These are phyloP conservation scores for Eudorina sp. DNA, from an alignment of 139 green algal species.

Conservation along the genomic window DNA sequence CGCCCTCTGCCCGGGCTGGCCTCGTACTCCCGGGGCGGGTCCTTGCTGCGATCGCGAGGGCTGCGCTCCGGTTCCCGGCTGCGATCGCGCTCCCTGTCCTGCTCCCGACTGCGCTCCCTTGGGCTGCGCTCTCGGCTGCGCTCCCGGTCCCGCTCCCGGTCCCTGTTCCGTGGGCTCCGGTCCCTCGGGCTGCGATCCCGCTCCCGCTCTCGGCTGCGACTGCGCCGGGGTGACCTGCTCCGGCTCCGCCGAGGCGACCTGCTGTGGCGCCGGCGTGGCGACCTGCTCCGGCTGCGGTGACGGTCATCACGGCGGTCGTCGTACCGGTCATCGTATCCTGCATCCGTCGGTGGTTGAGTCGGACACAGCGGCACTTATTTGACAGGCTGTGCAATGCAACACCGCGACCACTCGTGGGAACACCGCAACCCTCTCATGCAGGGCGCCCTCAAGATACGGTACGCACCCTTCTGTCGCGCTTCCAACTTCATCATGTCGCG, in stretches of 20 bases:
- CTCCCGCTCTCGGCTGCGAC: conserved; percentile 26
- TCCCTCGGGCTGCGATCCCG: conserved; percentile 29
- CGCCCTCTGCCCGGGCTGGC: neutral
- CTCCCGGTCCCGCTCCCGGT: neutral
- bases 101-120: neutral
- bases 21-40: neutral
- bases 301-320: conserved; percentile 5
- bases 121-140: conserved; percentile 5
- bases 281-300: neutral
- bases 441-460: neutral
- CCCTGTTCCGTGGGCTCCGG: neutral
- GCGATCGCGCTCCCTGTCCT: neutral
- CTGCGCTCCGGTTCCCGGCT: conserved; percentile 17
- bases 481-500: conserved; percentile 80
- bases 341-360: no score
- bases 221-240: conserved; percentile 32
- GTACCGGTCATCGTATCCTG: neutral
- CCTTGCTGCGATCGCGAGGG: neutral
- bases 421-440: no score
- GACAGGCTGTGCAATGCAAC: no score
- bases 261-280: conserved; percentile 5
- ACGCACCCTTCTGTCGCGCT: conserved; percentile 17
- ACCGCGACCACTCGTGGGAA: no score
- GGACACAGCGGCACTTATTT: no score
- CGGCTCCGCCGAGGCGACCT: conserved; percentile 16